A percentile compares a stretch with the other conserved stretches of the same genome.
Evolutionary conservation across 345 rosid species (phyloP).

Genomic region (Eucalyptus regnans): DNA sequence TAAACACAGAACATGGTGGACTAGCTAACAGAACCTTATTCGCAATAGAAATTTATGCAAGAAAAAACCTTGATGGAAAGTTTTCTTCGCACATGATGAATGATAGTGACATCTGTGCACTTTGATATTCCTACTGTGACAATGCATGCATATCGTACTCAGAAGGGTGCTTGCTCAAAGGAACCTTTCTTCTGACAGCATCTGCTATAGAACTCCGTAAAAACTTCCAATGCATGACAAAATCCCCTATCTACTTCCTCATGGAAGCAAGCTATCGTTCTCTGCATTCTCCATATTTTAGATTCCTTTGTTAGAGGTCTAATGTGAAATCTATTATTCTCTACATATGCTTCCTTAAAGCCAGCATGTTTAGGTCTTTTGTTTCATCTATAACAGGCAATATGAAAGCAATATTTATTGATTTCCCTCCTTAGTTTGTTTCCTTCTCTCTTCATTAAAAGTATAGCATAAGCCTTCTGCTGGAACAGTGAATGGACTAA

Average conservation of each 20-base stretch:
- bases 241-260: not conserved
- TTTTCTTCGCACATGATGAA: not conserved
- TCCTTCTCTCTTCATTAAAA: not conserved
- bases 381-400: not conserved
- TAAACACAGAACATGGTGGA: not conserved
- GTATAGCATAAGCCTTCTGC: not conserved
- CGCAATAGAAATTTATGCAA: not conserved
- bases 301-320: not conserved
- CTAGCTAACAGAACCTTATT: not conserved
- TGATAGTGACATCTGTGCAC: not conserved
- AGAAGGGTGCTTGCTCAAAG: not conserved
- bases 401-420: not conserved
- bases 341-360: not conserved
- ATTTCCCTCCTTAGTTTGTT: not conserved
- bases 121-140: not conserved
- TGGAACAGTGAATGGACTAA: not conserved
- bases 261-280: not conserved
- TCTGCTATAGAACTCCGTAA: not conserved
- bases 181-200: not conserved
- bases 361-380: not conserved
- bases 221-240: not conserved
- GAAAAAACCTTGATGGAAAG: not conserved
- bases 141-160: not conserved
- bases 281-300: not conserved
- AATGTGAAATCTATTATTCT: not conserved